Evolutionary conservation across 495 filamentous ascomycete species (phyloP).

Genomic region (Neurospora sp.): DNA sequence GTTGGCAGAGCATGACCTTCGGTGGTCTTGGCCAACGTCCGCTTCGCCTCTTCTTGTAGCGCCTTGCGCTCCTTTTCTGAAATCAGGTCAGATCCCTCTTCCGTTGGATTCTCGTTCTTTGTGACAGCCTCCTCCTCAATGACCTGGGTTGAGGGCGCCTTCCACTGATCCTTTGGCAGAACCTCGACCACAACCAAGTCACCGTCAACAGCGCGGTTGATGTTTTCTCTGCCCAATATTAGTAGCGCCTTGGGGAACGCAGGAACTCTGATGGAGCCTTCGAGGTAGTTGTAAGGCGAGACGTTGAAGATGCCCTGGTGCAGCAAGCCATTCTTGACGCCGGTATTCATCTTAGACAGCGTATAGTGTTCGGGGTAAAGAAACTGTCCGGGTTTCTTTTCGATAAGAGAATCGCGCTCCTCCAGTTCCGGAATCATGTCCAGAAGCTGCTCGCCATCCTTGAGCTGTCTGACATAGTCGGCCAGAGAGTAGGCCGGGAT

Average conservation of each 20-base stretch:
- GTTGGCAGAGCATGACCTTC: slow-evolving; percentile 85
- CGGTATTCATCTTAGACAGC: slow-evolving; percentile 92
- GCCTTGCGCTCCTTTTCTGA: slow-evolving; percentile 77
- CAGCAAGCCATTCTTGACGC: slow-evolving; percentile 70
- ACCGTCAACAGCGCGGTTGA: slow-evolving; percentile 85
- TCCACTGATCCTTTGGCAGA: slow-evolving; percentile 91
- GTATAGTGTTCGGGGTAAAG: slow-evolving; percentile 77
- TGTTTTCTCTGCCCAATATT: slow-evolving; percentile 89
- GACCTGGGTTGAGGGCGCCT: slow-evolving; percentile 85
- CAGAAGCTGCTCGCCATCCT: slow-evolving; percentile 74
- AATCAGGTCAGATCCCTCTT: slow-evolving; percentile 62
- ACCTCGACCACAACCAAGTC: slow-evolving; percentile 90
- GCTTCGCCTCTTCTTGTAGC: slow-evolving; percentile 82
- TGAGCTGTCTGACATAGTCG: slow-evolving; percentile 73
- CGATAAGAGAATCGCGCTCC: slow-evolving; percentile 54
- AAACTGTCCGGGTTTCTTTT: slow-evolving; percentile 51
- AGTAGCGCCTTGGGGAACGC: slow-evolving; percentile 83
- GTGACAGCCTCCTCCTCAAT: slow-evolving; percentile 90
- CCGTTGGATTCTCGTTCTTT: slow-evolving; percentile 81
- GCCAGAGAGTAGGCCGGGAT: slow-evolving; percentile 56
- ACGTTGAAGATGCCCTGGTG: slow-evolving; percentile 95
- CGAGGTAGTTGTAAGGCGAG: slow-evolving; percentile 94
- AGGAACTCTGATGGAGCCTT: slow-evolving; percentile 80
- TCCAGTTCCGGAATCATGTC: slow-evolving; percentile 84
- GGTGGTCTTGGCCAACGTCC: slow-evolving; percentile 63